These are phyloP conservation scores for Tinospora cordifolia DNA, from an alignment of 164 flowering plant genomes.

Conservation along the genomic window DNA sequence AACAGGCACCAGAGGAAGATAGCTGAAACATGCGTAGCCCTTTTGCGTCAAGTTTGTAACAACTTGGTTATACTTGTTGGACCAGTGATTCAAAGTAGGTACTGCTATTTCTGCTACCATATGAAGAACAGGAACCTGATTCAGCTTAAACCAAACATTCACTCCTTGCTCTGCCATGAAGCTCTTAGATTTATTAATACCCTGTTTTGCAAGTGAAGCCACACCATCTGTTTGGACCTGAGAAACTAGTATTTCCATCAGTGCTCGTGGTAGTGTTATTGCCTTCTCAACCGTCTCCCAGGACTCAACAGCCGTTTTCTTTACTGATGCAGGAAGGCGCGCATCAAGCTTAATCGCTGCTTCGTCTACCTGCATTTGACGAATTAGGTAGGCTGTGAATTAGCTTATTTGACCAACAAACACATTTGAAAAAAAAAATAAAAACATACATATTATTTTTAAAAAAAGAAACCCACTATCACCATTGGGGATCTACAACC, in stretches of 20 bases:
- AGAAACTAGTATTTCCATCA: constrained; percentile 23
- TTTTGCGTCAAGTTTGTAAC: constrained; percentile 27
- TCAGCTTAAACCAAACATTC: constrained; percentile 25
- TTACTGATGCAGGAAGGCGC: constrained; percentile 47
- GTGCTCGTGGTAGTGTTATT: too few relatives aligned
- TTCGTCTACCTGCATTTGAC: constrained; percentile 44
- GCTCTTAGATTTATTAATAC: constrained; percentile 29
- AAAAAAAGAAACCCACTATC: too few relatives aligned
- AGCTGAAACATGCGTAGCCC: constrained; percentile 37
- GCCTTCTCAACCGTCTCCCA: constrained; percentile 22
- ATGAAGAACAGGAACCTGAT: constrained; percentile 28
- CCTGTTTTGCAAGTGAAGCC: constrained; percentile 30
- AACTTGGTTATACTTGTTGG: constrained; percentile 43
- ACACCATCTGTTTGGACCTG: constrained; percentile 44
- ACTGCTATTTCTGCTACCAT: constrained; percentile 29
- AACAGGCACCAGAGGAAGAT: constrained; percentile 52
- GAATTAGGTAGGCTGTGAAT: not conserved
- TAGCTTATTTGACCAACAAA: too few relatives aligned
- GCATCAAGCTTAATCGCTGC: constrained; percentile 30
- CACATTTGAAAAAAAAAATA: not conserved
- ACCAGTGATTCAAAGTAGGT: constrained; percentile 39
- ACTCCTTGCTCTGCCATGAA: constrained; percentile 21
- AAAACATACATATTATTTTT: not conserved
- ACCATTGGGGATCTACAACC: too few relatives aligned
- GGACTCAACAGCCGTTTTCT: constrained; percentile 24